A percentile compares a stretch with the other conserved stretches of the same genome.
phyloP scores from a whole-genome alignment of 208 protist genomes.

The Strigomonas culicis region DNA sequence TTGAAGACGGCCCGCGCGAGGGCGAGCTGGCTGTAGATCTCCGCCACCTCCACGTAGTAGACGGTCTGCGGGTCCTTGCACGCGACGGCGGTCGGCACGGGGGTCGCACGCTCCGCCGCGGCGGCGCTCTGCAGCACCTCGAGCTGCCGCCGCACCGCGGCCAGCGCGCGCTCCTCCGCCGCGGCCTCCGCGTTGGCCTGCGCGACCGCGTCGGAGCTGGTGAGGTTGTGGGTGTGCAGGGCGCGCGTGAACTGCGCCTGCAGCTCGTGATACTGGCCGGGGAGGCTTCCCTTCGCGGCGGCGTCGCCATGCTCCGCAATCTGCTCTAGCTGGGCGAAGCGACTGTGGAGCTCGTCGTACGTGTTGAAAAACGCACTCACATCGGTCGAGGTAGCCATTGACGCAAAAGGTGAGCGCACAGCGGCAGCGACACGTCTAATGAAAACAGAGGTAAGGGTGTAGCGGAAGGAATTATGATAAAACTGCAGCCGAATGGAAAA shows the following conservation, averaged over 20 bases:
- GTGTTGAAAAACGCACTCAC: background rate
- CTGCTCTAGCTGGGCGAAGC: background rate
- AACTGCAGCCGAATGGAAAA: background rate
- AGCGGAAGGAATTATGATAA: background rate
- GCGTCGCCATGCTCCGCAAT: background rate
- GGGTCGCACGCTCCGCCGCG: constrained; percentile 14
- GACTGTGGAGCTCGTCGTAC: constrained; percentile 2
- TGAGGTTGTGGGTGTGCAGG: constrained; percentile 1
- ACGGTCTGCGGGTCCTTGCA: constrained; percentile 17
- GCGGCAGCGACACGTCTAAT: background rate
- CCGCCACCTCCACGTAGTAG: constrained; percentile 38
- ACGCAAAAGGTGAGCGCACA: background rate
- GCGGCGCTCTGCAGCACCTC: constrained; percentile 20
- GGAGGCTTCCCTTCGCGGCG: background rate
- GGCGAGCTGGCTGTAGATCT: constrained; percentile 45
- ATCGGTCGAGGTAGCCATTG: background rate
- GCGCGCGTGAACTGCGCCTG: constrained; percentile 3
- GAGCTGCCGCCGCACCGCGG: constrained; percentile 15
- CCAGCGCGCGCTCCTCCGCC: background rate
- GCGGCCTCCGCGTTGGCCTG: background rate
- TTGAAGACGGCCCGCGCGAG: constrained; percentile 44
- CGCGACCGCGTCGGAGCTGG: background rate
- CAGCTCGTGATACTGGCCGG: constrained; percentile 1
- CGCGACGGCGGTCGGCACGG: background rate
- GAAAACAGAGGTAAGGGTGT: background rate